Conservation (phyloP, 2,329 filamentous ascomycete genomes). For the Atkinsonella hypoxylon region DNA sequence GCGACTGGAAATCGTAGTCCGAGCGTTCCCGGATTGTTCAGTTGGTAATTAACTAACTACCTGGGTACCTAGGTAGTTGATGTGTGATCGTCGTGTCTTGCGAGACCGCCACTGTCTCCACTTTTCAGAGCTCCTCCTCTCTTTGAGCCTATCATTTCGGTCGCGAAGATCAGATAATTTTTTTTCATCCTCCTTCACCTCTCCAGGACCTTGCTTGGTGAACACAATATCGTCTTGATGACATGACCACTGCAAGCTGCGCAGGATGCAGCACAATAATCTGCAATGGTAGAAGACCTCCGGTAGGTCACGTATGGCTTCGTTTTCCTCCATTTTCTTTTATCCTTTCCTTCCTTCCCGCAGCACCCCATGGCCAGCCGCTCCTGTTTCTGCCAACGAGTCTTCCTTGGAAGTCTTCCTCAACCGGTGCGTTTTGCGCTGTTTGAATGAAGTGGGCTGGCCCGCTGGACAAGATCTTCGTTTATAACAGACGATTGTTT, state of each 20-base stretch:
- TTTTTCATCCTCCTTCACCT: too few relatives aligned
- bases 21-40: too few relatives aligned
- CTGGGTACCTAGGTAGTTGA: too few relatives aligned
- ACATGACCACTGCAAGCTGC: not conserved
- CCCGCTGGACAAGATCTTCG: conserved; percentile 12
- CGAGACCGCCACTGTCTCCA: too few relatives aligned
- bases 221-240: too few relatives aligned
- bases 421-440: conserved; percentile 24
- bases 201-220: too few relatives aligned
- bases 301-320: conserved; percentile 1
- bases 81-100: too few relatives aligned
- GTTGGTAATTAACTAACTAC: too few relatives aligned
- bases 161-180: too few relatives aligned
- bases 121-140: too few relatives aligned
- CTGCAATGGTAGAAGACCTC: not conserved
- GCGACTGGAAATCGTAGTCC: too few relatives aligned
- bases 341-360: conserved; percentile 6
- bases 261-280: not conserved
- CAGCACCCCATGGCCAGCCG: conserved; percentile 20
- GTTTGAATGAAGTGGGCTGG: conserved; percentile 25
- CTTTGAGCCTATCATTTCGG: too few relatives aligned
- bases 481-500: conserved; percentile 1
- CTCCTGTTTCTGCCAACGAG: conserved; percentile 19
- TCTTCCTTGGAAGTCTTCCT: conserved; percentile 24
- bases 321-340: not conserved